phyloP scores from a whole-genome alignment of 1,139 yeast species.

The Kazachstania sp. region DNA sequence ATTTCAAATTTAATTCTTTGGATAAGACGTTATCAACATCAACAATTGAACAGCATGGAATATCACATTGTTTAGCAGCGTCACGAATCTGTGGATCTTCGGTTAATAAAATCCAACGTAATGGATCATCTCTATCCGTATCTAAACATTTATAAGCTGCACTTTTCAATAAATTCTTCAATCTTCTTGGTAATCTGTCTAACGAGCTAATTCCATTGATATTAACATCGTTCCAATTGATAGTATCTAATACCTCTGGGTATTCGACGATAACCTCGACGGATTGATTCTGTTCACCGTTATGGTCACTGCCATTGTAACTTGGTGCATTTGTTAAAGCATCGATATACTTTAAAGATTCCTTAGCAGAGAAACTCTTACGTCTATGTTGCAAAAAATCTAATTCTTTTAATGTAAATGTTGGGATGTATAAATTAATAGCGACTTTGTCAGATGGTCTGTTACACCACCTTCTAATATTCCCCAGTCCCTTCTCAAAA shows the following conservation, averaged over 20 bases:
- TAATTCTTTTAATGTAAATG: slow-evolving; percentile 25
- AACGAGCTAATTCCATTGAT: slow-evolving; percentile 12
- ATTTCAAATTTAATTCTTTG: slow-evolving; percentile 20
- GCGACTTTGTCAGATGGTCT: slow-evolving; percentile 7
- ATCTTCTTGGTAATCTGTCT: slow-evolving; percentile 22
- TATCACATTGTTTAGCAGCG: slow-evolving; percentile 20
- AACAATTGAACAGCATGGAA: slow-evolving; percentile 26
- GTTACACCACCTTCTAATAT: slow-evolving; percentile 26
- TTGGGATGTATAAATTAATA: slow-evolving; percentile 25
- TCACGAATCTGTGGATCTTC: slow-evolving; percentile 25
- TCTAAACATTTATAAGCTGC: slow-evolving; percentile 26
- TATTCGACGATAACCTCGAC: slow-evolving; percentile 23
- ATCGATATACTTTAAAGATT: slow-evolving; percentile 27
- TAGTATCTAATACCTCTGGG: slow-evolving; percentile 24
- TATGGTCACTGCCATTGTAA: neutral
- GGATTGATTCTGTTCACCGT: neutral
- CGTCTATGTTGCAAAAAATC: slow-evolving; percentile 23
- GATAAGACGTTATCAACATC: slow-evolving; percentile 25
- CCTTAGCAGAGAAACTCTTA: slow-evolving; percentile 25
- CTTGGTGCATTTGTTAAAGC: neutral
- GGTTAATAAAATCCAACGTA: slow-evolving; percentile 27
- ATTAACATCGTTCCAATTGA: slow-evolving; percentile 25
- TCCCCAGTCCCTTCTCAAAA: slow-evolving; percentile 29
- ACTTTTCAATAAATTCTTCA: slow-evolving; percentile 25
- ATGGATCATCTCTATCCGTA: slow-evolving; percentile 14